These are phyloP conservation scores for Fusarium sp. DNA, from an alignment of 2,329 filamentous ascomycete species.

Conservation along the genomic window DNA sequence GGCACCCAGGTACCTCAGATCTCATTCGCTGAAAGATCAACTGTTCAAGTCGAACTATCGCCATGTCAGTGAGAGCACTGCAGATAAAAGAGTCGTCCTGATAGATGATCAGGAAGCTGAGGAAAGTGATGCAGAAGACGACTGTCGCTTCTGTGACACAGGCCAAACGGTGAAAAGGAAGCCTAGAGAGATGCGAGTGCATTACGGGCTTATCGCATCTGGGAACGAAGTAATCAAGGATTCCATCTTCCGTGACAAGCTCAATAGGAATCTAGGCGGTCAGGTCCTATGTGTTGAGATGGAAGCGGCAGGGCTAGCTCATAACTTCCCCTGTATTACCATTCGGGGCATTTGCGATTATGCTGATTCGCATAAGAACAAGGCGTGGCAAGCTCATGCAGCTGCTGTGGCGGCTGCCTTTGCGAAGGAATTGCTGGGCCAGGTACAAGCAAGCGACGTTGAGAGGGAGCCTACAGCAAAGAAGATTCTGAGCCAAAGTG, in stretches of 20 bases:
- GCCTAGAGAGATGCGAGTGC: neutral
- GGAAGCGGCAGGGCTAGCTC: neutral
- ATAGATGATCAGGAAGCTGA: neutral
- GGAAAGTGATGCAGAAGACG: neutral
- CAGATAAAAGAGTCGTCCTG: rapidly evolving
- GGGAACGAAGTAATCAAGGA: neutral
- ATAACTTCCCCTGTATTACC: neutral
- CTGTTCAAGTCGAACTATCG: rapidly evolving
- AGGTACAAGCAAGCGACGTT: neutral
- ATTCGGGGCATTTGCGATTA: neutral
- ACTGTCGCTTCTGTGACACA: neutral
- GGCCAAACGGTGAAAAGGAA: neutral
- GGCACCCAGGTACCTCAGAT: neutral
- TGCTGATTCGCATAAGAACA: neutral
- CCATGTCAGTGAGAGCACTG: rapidly evolving
- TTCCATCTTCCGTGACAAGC: neutral
- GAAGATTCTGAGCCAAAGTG: rapidly evolving
- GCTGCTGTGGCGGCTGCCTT: neutral
- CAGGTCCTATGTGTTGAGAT: neutral
- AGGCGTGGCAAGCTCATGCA: neutral
- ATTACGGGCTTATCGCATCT: neutral
- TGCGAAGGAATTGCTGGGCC: neutral
- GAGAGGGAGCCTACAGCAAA: neutral
- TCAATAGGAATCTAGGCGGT: neutral
- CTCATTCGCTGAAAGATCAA: neutral